These are phyloP conservation scores for Parastagonospora avenae DNA, from an alignment of 2,329 filamentous ascomycete genomes.

Conservation along the genomic window DNA sequence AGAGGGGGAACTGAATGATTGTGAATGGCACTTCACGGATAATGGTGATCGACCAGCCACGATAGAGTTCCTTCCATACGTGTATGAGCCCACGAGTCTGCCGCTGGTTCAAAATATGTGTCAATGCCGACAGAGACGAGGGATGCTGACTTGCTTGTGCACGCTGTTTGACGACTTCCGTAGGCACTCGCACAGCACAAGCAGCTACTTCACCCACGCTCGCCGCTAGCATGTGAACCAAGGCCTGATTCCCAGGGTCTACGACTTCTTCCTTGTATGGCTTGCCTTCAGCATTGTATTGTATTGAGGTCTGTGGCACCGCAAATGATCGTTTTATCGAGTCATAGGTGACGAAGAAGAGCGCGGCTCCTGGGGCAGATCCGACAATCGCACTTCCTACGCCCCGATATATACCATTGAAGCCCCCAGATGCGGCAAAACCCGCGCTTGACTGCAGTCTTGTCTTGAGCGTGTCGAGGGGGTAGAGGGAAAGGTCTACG, in stretches of 20 bases:
- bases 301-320: conserved; percentile 9
- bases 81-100: conserved; percentile 51
- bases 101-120: conserved; percentile 64
- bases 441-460: conserved; percentile 83
- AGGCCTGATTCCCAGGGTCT: conserved; percentile 34
- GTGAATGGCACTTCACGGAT: conserved; percentile 97
- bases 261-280: conserved; percentile 28
- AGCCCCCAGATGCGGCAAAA: conserved; percentile 83
- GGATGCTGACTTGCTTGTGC: conserved; percentile 87
- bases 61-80: conserved; percentile 84
- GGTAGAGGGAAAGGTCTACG: conserved; percentile 95
- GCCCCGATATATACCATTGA: conserved; percentile 90
- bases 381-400: conserved; percentile 88
- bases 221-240: conserved; percentile 80
- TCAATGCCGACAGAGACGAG: conserved; percentile 69
- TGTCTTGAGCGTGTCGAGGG: conserved; percentile 98
- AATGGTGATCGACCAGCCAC: conserved; percentile 90
- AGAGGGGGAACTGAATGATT: conserved; percentile 94
- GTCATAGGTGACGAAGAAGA: conserved; percentile 98
- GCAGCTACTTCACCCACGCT: conserved; percentile 88
- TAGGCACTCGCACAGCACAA: conserved; percentile 89
- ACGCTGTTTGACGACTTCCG: conserved; percentile 95
- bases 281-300: conserved; percentile 31
- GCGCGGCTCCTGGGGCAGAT: conserved; percentile 88
- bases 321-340: conserved; percentile 58